Base-by-base conservation (phyloP, 192 early-diverging fungal genomes). In the Entomortierella lignicola region DNA sequence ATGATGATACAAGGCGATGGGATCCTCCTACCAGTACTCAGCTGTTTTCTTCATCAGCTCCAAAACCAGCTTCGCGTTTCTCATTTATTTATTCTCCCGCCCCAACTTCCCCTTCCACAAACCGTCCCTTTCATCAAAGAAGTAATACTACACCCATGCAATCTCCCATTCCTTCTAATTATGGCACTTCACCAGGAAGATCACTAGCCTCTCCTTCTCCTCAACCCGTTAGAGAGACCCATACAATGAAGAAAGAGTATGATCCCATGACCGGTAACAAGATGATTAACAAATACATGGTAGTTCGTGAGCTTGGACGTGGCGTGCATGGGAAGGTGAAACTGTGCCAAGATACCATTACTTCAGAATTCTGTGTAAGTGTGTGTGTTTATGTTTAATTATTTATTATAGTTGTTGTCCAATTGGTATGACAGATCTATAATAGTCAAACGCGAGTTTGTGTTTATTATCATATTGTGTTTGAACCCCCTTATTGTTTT, bases 321-420 rank as follows among this genome's bases (percentile, higher is more conserved):
- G 97, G 97, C 31, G 92, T 93, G 13, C 96, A 99, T 63, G 97
- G 97, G 23, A 98, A 98, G 83, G 97, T 99, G 32, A 97, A 97
- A 81, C 87, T 98, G 23, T 92, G 89, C 31, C 87, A 88, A 37
- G 94, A 98, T 83, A 88, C 87, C 2, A 85, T 91, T 10, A 92
- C 92, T 11, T 91, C 91, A 43, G 89, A 94, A 57, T 83, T 87
- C 20, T 92, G 91, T 85, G 93, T 94, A 84, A 75, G 65, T 62
- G 4, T n/a, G n/a, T n/a, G n/a, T n/a, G n/a, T n/a, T n/a, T n/a
- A n/a, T n/a, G n/a, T n/a, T 1, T n/a, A 43, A 57, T 52, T 4
- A n/a, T 42, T 48, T 58, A 20, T 39, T 47, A n/a, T n/a, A n/a
- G n/a, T n/a, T n/a, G n/a, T n/a, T 11, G 29, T 26, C 25, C 37